Percentiles rank a stretch among this genome's conserved stretches.
phyloP scores from a whole-genome alignment of 768 basidiomycete genomes.

The Trametes coccinea region DNA sequence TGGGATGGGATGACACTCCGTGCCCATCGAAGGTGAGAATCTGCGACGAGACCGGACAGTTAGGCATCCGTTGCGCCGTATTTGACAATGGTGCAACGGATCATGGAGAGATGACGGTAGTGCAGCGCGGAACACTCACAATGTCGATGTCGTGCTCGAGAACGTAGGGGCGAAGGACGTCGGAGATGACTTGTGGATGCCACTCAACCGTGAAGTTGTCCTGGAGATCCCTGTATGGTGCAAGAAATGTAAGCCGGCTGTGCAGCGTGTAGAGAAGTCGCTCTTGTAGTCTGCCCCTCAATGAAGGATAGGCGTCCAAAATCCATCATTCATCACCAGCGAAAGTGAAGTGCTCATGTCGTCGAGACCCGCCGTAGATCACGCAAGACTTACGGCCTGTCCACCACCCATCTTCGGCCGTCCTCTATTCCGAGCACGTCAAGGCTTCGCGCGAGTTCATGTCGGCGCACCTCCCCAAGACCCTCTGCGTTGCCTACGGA shows the following conservation, averaged over 20 bases:
- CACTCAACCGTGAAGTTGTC: constrained; percentile 73
- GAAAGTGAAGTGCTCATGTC: background rate
- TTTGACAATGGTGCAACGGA: too few relatives aligned
- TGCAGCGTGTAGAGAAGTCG: background rate
- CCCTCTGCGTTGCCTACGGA: constrained; percentile 82
- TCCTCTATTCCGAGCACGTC: constrained; percentile 65
- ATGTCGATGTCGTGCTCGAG: constrained; percentile 58
- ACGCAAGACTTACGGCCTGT: constrained; percentile 62
- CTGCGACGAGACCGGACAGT: constrained; percentile 39
- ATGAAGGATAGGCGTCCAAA: background rate
- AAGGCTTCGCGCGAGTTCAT: constrained; percentile 65
- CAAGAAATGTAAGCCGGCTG: background rate
- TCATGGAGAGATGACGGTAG: too few relatives aligned
- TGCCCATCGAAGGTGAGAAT: constrained; percentile 80
- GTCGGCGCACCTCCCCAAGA: constrained; percentile 56
- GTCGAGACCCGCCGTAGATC: background rate
- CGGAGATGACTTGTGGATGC: constrained; percentile 60
- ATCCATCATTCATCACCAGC: background rate
- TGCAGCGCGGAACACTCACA: constrained; percentile 39
- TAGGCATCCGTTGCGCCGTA: background rate
- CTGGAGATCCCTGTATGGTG: constrained; percentile 54
- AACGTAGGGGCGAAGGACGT: constrained; percentile 60
- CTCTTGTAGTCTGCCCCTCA: background rate
- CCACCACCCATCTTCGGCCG: constrained; percentile 57
- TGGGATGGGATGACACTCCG: constrained; percentile 85